Evolutionary conservation across 331 rosid genomes (phyloP).

Genomic region (Quercus tomentella): DNA sequence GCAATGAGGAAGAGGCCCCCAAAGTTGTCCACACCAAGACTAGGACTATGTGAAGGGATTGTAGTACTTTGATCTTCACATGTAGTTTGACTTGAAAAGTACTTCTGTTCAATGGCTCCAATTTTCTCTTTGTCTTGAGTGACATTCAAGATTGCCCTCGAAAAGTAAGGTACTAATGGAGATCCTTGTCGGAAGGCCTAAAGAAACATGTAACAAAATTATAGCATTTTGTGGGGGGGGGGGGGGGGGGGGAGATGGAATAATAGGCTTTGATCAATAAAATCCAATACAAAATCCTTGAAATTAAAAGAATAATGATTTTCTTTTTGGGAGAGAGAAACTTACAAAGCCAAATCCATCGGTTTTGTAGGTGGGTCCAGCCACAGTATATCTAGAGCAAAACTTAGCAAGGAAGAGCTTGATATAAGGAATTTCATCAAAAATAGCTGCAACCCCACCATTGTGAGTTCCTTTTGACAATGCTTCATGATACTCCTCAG

Average conservation of each 20-base stretch:
- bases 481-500: too few species aligned
- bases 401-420: constrained; percentile 23
- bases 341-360: too few species aligned
- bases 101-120: constrained; percentile 12
- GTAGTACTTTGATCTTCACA: background rate
- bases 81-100: constrained; percentile 13
- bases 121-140: constrained; percentile 11
- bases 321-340: too few species aligned
- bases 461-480: too few species aligned
- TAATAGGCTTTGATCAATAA: too few species aligned
- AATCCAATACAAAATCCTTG: too few species aligned
- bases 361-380: too few species aligned
- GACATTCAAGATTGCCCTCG: constrained; percentile 30
- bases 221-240: too few species aligned
- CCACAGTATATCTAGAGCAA: background rate
- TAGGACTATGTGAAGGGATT: background rate
- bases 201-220: background rate
- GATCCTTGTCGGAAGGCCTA: constrained; percentile 23
- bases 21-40: constrained; percentile 22
- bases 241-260: too few species aligned
- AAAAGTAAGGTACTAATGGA: constrained; percentile 18
- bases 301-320: too few species aligned
- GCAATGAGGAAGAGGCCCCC: constrained; percentile 30
- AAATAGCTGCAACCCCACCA: background rate
- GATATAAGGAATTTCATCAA: constrained; percentile 27